Evolutionary conservation across 1,139 yeast genomes (phyloP).

Genomic region (Lodderomyces margitis): DNA sequence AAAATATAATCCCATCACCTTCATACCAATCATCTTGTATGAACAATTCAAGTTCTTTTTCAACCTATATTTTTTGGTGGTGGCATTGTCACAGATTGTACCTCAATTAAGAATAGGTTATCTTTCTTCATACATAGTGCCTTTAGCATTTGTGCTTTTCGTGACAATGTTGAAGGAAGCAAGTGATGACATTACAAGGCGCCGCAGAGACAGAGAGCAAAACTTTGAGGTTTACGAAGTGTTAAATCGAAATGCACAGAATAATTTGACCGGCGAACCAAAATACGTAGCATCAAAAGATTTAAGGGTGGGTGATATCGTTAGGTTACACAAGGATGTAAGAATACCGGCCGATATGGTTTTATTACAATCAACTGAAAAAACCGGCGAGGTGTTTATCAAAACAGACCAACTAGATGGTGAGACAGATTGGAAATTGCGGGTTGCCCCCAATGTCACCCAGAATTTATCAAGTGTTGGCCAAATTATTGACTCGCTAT

Average conservation of each 20-base stretch:
- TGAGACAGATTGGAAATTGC: constrained; percentile 97
- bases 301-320: constrained; percentile 82
- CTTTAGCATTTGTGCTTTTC: constrained; percentile 84
- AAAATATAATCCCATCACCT: constrained; percentile 84
- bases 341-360: constrained; percentile 94
- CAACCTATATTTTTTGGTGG: constrained; percentile 85
- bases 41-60: constrained; percentile 97
- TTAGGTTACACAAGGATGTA: constrained; percentile 75
- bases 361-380: constrained; percentile 77
- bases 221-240: constrained; percentile 82
- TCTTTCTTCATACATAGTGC: constrained; percentile 87
- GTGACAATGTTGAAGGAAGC: constrained; percentile 98
- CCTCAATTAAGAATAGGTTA: constrained; percentile 93
- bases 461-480: constrained; percentile 50
- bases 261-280: constrained; percentile 28
- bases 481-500: constrained; percentile 38
- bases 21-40: constrained; percentile 82
- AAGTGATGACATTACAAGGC: constrained; percentile 84
- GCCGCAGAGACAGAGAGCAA: constrained; percentile 87
- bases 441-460: constrained; percentile 72
- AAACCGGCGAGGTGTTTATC: constrained; percentile 84
- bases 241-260: constrained; percentile 34
- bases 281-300: constrained; percentile 56
- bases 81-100: constrained; percentile 91
- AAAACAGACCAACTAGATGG: constrained; percentile 98